Percentiles rank a stretch among this genome's conserved stretches.
Evolutionary conservation across 352 stramenopile species (phyloP).

Genomic region (Pythium coloratum): DNA sequence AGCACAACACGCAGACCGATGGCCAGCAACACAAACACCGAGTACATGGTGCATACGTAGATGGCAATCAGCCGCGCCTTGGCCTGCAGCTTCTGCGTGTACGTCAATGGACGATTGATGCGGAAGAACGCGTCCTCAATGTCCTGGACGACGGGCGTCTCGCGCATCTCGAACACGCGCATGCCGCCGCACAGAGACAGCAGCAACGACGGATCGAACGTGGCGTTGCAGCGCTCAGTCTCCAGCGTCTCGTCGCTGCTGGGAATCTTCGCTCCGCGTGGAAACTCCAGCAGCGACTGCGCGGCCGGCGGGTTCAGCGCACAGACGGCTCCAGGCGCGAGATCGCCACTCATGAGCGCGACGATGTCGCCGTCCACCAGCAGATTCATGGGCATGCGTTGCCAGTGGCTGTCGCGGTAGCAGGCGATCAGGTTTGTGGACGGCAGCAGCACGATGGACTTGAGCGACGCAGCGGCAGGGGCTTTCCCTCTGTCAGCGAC

Average conservation of each 20-base stretch:
- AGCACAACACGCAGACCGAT: conserved; percentile 68
- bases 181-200: conserved; percentile 85
- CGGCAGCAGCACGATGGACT: conserved; percentile 61
- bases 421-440: conserved; percentile 80
- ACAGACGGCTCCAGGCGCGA: conserved; percentile 65
- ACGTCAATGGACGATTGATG: conserved; percentile 66
- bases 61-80: conserved; percentile 51
- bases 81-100: conserved; percentile 75
- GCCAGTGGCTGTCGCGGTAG: conserved; percentile 80
- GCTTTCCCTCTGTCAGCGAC: background rate
- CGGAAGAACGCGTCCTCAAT: conserved; percentile 79
- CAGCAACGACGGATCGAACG: conserved; percentile 71
- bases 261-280: conserved; percentile 63
- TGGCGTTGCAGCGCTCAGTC: conserved; percentile 62
- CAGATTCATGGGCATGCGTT: conserved; percentile 82
- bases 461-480: conserved; percentile 11
- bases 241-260: conserved; percentile 41
- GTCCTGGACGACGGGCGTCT: conserved; percentile 79
- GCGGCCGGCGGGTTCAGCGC: conserved; percentile 29
- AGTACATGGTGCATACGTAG: conserved; percentile 73
- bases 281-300: conserved; percentile 28
- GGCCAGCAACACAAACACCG: conserved; percentile 57
- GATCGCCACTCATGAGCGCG: conserved; percentile 81
- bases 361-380: conserved; percentile 79
- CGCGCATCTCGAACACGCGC: conserved; percentile 83